These are phyloP conservation scores for Ilex paraguariensis DNA, from an alignment of 305 asterid species.

Conservation along the genomic window DNA sequence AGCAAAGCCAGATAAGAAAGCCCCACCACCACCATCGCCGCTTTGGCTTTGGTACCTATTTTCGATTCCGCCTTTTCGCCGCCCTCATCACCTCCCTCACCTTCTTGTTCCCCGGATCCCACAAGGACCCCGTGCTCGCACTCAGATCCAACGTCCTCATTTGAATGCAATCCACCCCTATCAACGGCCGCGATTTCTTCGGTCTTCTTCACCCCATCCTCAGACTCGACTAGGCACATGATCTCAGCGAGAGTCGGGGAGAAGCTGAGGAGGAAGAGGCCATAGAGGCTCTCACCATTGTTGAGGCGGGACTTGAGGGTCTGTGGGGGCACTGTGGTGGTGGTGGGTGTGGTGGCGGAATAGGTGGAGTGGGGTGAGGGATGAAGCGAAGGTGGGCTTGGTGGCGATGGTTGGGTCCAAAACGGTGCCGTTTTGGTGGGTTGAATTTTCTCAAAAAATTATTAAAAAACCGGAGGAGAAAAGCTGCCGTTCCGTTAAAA, in stretches of 20 bases:
- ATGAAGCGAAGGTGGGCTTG: too few species aligned
- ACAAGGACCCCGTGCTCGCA: constrained; percentile 85
- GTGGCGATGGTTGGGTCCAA: too few species aligned
- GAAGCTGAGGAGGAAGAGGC: constrained; percentile 33
- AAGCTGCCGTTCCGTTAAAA: too few species aligned
- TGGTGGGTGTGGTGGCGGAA: constrained; percentile 13
- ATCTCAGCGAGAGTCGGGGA: constrained; percentile 83
- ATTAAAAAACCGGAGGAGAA: too few species aligned
- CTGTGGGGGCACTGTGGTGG: constrained; percentile 13
- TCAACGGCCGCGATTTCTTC: constrained; percentile 72
- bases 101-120: constrained; percentile 94
- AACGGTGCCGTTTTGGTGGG: too few species aligned
- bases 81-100: constrained; percentile 58
- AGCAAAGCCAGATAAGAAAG: constrained; percentile 70
- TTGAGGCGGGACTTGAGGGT: constrained; percentile 60
- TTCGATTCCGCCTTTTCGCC: constrained; percentile 61
- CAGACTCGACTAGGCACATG: constrained; percentile 85
- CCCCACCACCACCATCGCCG: constrained; percentile 20
- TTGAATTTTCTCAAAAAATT: too few species aligned
- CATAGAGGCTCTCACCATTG: constrained; percentile 38
- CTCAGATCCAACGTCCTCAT: constrained; percentile 97
- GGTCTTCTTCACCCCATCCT: constrained; percentile 57
- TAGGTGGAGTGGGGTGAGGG: constrained; percentile 21
- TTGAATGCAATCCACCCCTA: constrained; percentile 78
- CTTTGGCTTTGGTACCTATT: background rate